phyloP scores from a whole-genome alignment of 352 stramenopile genomes.

The Phytopythium cucurbitacearum region DNA sequence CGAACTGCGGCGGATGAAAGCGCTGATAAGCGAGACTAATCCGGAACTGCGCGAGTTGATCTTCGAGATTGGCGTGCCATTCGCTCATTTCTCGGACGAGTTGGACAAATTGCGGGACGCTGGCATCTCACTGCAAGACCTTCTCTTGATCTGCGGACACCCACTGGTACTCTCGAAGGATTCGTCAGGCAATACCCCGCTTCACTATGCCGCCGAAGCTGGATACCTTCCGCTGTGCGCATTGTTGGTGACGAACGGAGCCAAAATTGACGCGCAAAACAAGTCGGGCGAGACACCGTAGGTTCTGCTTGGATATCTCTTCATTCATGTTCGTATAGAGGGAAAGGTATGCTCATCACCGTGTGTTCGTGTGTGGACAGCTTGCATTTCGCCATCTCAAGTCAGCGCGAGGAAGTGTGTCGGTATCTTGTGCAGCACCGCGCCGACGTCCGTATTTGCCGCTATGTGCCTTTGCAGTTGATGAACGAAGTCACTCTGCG shows the following conservation, averaged over 20 bases:
- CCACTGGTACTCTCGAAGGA: slow-evolving; percentile 63
- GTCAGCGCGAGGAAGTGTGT: slow-evolving; percentile 66
- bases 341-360: neutral
- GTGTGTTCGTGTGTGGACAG: slow-evolving; percentile 15
- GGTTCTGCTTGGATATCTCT: slow-evolving; percentile 9
- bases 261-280: slow-evolving; percentile 78
- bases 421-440: slow-evolving; percentile 50
- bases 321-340: neutral
- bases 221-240: slow-evolving; percentile 64
- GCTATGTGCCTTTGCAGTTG: slow-evolving; percentile 52
- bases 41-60: slow-evolving; percentile 53
- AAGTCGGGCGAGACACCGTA: slow-evolving; percentile 75
- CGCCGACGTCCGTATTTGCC: slow-evolving; percentile 56
- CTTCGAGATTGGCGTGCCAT: slow-evolving; percentile 43
- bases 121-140: slow-evolving; percentile 47
- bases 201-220: slow-evolving; percentile 75
- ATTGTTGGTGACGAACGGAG: slow-evolving; percentile 54
- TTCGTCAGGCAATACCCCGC: slow-evolving; percentile 58
- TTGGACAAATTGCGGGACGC: slow-evolving; percentile 59
- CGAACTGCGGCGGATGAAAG: slow-evolving; percentile 43
- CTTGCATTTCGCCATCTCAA: slow-evolving; percentile 80
- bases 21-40: slow-evolving; percentile 54
- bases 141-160: slow-evolving; percentile 69
- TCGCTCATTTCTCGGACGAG: slow-evolving; percentile 59
- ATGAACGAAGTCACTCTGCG: slow-evolving; percentile 46